Conservation (phyloP, 768 basidiomycete genomes). For the Mycena epipterygia region DNA sequence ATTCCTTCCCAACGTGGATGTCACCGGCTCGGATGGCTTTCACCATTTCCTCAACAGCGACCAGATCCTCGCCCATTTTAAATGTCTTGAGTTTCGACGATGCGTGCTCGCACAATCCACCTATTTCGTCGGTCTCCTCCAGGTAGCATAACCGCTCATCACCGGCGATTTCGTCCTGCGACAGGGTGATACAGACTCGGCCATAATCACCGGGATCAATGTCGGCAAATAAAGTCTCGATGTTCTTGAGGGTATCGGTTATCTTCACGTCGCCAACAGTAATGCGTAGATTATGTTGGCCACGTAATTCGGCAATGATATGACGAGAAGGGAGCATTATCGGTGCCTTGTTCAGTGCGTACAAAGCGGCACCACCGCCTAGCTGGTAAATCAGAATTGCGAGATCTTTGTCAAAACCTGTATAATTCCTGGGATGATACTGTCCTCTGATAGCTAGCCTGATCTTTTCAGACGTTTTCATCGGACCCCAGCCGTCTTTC, state of each 20-base stretch:
- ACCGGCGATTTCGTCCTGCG: slow-evolving; percentile 45
- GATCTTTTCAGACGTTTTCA: not conserved
- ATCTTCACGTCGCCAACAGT: slow-evolving; percentile 16
- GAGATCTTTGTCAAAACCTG: slow-evolving; percentile 41
- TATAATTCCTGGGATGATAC: slow-evolving; percentile 41
- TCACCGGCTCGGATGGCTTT: slow-evolving; percentile 34
- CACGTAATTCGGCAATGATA: slow-evolving; percentile 34
- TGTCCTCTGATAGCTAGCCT: slow-evolving; percentile 21
- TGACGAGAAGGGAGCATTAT: slow-evolving; percentile 39
- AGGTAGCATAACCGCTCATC: slow-evolving; percentile 43
- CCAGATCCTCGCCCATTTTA: slow-evolving; percentile 39
- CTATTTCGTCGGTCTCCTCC: slow-evolving; percentile 38
- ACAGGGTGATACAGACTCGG: slow-evolving; percentile 32
- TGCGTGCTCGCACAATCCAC: slow-evolving; percentile 46
- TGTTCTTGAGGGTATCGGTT: not conserved
- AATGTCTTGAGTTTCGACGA: slow-evolving; percentile 23
- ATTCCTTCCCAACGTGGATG: slow-evolving; percentile 46
- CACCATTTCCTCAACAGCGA: slow-evolving; percentile 12
- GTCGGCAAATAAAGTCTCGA: slow-evolving; percentile 3
- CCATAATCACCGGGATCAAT: slow-evolving; percentile 29
- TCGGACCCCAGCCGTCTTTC: not conserved
- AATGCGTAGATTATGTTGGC: slow-evolving; percentile 33
- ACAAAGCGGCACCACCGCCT: slow-evolving; percentile 44
- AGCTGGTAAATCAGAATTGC: slow-evolving; percentile 44
- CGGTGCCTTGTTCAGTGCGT: slow-evolving; percentile 44